Evolutionary conservation across 345 rosid species (phyloP).

Genomic region (Ceriops decandra): DNA sequence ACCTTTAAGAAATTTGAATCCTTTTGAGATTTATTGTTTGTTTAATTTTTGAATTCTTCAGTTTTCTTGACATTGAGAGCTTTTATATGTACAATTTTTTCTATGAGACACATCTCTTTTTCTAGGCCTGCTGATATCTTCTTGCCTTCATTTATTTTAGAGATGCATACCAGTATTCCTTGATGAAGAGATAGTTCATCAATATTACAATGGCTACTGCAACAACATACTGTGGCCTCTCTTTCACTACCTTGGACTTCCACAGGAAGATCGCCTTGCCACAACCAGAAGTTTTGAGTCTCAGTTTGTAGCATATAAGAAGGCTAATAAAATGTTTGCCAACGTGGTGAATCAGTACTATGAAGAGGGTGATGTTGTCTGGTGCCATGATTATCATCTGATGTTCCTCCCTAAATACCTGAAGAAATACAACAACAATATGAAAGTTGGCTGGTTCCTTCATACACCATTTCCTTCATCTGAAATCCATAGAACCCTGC

Average conservation of each 20-base stretch:
- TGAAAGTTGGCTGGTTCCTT: constrained; percentile 99
- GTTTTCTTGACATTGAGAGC: not conserved
- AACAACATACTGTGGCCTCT: constrained; percentile 99
- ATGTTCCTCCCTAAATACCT: constrained; percentile 98
- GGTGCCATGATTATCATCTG: constrained; percentile 99
- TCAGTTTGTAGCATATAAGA: constrained; percentile 92
- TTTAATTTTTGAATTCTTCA: not conserved
- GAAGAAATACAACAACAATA: constrained; percentile 65
- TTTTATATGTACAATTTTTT: not conserved
- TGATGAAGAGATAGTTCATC: constrained; percentile 99
- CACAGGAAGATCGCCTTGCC: constrained; percentile 99
- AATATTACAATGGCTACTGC: constrained; percentile 97
- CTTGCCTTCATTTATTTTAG: constrained; percentile 36
- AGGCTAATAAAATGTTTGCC: constrained; percentile 98
- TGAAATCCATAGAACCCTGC: constrained; percentile 95
- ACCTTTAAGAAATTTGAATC: not conserved
- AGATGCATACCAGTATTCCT: constrained; percentile 99
- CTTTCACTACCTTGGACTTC: constrained; percentile 96
- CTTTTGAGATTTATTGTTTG: constrained; percentile 3
- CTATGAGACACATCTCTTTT: not conserved
- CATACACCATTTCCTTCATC: constrained; percentile 99
- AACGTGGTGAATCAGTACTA: constrained; percentile 89
- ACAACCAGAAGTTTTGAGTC: constrained; percentile 98
- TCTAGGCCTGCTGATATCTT: constrained; percentile 3
- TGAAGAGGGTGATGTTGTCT: constrained; percentile 97